Conservation (phyloP, 768 basidiomycete genomes). For the Mycena rosella region DNA sequence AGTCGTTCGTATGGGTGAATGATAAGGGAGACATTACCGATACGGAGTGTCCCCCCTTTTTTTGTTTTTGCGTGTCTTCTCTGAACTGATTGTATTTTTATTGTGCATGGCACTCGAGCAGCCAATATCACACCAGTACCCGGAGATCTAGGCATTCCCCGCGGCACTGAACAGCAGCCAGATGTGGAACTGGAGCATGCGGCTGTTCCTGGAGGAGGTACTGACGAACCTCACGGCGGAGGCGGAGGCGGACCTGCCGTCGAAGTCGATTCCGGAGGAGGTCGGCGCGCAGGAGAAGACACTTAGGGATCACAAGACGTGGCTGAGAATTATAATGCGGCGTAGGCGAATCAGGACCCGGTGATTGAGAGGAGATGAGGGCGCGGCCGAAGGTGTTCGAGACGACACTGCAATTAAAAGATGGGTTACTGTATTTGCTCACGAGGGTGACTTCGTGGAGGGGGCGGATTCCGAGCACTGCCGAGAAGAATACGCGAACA, state of each 20-base stretch:
- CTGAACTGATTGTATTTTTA: slow-evolving; percentile 16
- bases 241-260: slow-evolving; percentile 67
- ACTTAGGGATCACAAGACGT: slow-evolving; percentile 83
- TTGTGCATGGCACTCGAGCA: slow-evolving; percentile 79
- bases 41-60: slow-evolving; percentile 78
- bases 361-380: slow-evolving; percentile 92
- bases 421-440: too few species aligned
- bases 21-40: slow-evolving; percentile 88
- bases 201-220: slow-evolving; percentile 88
- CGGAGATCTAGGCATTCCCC: slow-evolving; percentile 90
- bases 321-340: slow-evolving; percentile 89
- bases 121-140: slow-evolving; percentile 88
- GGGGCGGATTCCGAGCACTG: too few species aligned
- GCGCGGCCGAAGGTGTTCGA: slow-evolving; percentile 85
- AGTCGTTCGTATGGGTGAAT: slow-evolving; percentile 85
- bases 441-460: too few species aligned
- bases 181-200: slow-evolving; percentile 90
- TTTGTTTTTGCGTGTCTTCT: neutral
- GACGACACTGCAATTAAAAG: slow-evolving; percentile 74
- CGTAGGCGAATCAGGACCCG: slow-evolving; percentile 83
- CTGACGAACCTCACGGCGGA: slow-evolving; percentile 79
- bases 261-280: slow-evolving; percentile 91
- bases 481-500: too few species aligned
- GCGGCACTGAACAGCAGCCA: slow-evolving; percentile 85
- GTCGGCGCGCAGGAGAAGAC: slow-evolving; percentile 82